Evolutionary conservation across 805 yeast genomes (phyloP), one percentile per base, ranked within the genome.

Genomic region (Lipomyces chichibuensis): DNA sequence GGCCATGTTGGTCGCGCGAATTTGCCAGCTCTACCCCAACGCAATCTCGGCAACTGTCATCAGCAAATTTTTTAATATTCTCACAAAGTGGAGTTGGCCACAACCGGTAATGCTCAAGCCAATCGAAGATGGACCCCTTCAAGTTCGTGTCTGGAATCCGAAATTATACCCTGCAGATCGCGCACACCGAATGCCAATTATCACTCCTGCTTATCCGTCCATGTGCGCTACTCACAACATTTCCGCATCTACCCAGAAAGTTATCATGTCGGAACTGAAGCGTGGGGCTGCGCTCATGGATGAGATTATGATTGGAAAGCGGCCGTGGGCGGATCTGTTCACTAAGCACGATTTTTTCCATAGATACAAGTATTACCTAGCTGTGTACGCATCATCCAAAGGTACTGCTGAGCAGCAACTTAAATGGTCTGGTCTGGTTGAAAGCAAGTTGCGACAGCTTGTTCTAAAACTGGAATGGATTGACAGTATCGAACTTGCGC

Each of bases 151-250:
- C 8, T 95, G 99, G 99, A 95, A 95, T 77, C 99, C 99, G 20
- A 85, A 89, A 69, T 79, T 94, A 2, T 95, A 95, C 75, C 89
- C 95, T 0, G 91, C 87, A 73, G 99, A 95, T 77, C 85, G 96
- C 67, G 86, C 87, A 43, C 99, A 95, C 78, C 83, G 88, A 72
- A 95, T 95, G 99, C 99, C 99, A 0, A 97, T 95, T 11, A 95
- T 95, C 66, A 95, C 99, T 0, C 99, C 99, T 0, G 98, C 98
- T 0, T 92, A 92, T 76, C 97, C 97, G 0, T 93, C 98, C 1
- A 95, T 95, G 99, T 95, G 99, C 80, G 97, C 99, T 0, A 95
- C 99, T 0, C 99, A 95, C 77, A 95, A 95, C 77, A 93, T 95
- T 57, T 88, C 96, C 1, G 86, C 85, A 20, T 92, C 98, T 0